These are phyloP conservation scores for Gilbertella persicaria DNA, from an alignment of 371 early-diverging fungal genomes.

Conservation along the genomic window DNA sequence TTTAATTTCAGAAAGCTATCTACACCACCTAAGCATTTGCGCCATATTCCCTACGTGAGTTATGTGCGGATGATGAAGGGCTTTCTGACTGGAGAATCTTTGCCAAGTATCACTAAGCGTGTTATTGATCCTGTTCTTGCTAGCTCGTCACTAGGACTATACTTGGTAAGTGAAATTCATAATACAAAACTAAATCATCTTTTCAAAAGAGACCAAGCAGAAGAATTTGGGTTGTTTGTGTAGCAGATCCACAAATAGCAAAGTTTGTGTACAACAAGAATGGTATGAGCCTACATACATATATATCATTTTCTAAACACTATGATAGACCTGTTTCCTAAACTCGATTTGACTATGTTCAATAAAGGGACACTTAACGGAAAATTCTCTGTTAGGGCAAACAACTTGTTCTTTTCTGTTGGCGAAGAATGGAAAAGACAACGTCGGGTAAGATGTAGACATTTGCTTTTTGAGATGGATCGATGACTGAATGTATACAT, in stretches of 20 bases:
- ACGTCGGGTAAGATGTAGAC: slow-evolving; percentile 1
- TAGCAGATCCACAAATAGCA: slow-evolving; percentile 1
- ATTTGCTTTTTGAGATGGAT: not conserved
- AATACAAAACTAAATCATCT: not conserved
- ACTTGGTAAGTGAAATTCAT: slow-evolving; percentile 2
- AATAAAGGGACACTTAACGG: slow-evolving; percentile 1
- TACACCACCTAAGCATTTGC: slow-evolving; percentile 2
- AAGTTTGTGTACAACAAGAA: not conserved
- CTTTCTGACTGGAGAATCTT: not conserved
- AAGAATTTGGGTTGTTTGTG: not conserved
- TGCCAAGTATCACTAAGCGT: not conserved
- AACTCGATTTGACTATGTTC: not conserved
- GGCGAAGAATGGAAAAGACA: slow-evolving; percentile 5
- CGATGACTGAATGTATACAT: not conserved
- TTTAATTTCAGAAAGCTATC: not conserved
- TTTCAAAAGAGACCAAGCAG: slow-evolving; percentile 3
- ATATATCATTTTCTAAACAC: too few relatives aligned
- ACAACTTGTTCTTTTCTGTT: slow-evolving; percentile 16
- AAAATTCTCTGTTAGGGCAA: slow-evolving; percentile 8
- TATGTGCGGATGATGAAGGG: slow-evolving; percentile 3
- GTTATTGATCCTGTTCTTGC: not conserved
- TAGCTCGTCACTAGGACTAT: not conserved
- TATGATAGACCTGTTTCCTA: slow-evolving; percentile 11
- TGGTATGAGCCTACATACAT: not conserved
- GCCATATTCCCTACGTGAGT: slow-evolving; percentile 3